A percentile compares a stretch with the other conserved stretches of the same genome.
Evolutionary conservation across 768 basidiomycete genomes (phyloP).

Genomic region (Termitomyces sp.): DNA sequence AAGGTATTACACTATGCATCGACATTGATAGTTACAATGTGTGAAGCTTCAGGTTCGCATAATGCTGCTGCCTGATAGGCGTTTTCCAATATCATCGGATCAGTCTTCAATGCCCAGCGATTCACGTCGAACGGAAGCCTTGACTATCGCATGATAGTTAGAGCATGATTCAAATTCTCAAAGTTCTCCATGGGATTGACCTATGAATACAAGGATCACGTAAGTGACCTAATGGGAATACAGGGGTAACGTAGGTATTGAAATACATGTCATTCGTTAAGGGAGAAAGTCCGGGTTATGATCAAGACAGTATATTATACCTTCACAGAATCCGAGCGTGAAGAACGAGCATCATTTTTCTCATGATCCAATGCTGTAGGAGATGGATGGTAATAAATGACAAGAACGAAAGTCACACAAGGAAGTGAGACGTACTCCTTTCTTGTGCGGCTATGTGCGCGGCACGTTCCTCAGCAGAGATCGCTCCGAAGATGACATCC

Average conservation of each 20-base stretch:
- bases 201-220: not conserved
- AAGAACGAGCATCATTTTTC: not conserved
- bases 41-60: too few relatives aligned
- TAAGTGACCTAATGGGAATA: not conserved
- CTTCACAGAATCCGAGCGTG: not conserved
- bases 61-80: too few relatives aligned
- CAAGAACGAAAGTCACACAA: not conserved
- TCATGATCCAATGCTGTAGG: slow-evolving; percentile 5
- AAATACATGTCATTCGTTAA: not conserved
- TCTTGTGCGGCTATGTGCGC: slow-evolving; percentile 49
- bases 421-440: slow-evolving; percentile 23
- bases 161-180: not conserved
- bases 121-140: too few relatives aligned
- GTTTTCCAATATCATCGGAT: too few relatives aligned
- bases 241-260: not conserved
- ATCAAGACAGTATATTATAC: not conserved
- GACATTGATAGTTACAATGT: too few relatives aligned
- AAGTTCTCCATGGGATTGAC: not conserved
- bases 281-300: not conserved
- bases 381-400: not conserved
- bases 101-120: too few relatives aligned
- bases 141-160: too few relatives aligned
- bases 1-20: too few relatives aligned
- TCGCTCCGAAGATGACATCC: slow-evolving; percentile 53
- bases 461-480: slow-evolving; percentile 51